A percentile compares a stretch with the other conserved stretches of the same genome.
Conservation (phyloP, 352 stramenopile species). For the Pythium apleroticum region DNA sequence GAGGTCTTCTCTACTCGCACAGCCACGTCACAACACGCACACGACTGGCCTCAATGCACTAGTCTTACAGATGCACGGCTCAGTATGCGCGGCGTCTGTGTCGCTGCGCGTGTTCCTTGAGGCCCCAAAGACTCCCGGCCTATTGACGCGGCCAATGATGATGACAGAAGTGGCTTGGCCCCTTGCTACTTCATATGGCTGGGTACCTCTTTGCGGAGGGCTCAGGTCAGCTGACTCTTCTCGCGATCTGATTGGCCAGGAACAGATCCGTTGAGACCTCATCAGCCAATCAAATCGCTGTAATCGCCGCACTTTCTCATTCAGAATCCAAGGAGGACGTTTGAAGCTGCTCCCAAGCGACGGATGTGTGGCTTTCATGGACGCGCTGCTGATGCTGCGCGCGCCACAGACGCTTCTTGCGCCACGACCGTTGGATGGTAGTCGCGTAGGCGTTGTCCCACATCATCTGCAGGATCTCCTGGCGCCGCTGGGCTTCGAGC, state of each 20-base stretch:
- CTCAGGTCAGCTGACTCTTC: background rate
- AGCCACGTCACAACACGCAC: background rate
- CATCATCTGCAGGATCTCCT: slow-evolving; percentile 53
- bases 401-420: slow-evolving; percentile 17
- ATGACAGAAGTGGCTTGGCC: background rate
- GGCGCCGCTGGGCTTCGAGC: slow-evolving; percentile 55
- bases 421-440: slow-evolving; percentile 65
- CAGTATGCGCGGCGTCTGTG: background rate
- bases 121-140: background rate
- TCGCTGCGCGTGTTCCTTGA: slow-evolving; percentile 3
- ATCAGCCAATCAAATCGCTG: background rate
- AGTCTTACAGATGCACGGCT: too few relatives aligned
- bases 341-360: background rate
- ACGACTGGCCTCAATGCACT: too few relatives aligned
- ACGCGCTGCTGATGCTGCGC: background rate
- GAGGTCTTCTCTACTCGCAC: background rate
- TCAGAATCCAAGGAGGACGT: background rate
- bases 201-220: background rate
- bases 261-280: background rate
- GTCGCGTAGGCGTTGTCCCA: slow-evolving; percentile 77
- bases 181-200: background rate
- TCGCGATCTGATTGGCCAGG: slow-evolving; percentile 1
- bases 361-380: background rate
- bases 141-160: background rate
- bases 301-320: background rate